Evolutionary conservation across 75 land plant species (phyloP).

Genomic region (Picea sitchensis): DNA sequence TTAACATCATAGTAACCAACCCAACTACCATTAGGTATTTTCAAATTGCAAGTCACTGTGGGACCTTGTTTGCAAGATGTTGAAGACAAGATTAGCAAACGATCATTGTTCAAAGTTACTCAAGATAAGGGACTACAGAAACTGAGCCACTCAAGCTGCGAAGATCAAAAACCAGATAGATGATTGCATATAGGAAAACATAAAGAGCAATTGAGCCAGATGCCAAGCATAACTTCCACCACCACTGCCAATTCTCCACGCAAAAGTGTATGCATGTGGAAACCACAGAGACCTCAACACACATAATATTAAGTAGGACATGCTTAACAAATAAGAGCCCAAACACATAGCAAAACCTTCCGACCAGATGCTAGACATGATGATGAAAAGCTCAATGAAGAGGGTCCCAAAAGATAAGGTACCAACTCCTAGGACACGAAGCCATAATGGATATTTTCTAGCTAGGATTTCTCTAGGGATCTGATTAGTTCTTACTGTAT

Average conservation of each 20-base stretch:
- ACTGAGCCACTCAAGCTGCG: constrained; percentile 80
- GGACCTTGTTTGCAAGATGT: constrained; percentile 46
- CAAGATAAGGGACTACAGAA: constrained; percentile 70
- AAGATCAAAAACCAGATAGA: constrained; percentile 72
- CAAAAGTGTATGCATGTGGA: constrained; percentile 89
- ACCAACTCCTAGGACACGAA: too few species aligned
- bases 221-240: constrained; percentile 74
- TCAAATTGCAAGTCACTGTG: constrained; percentile 79
- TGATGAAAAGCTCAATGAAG: constrained; percentile 87
- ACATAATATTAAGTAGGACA: constrained; percentile 70
- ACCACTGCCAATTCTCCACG: constrained; percentile 65
- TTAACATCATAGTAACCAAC: constrained; percentile 91
- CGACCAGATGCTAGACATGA: constrained; percentile 63
- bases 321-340: too few species aligned
- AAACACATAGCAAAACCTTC: too few species aligned
- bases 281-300: constrained; percentile 83
- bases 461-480: too few species aligned
- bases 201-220: constrained; percentile 79
- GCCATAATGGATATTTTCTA: too few species aligned
- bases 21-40: constrained; percentile 82
- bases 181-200: constrained; percentile 80
- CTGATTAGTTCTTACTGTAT: too few species aligned
- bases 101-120: constrained; percentile 14
- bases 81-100: too few species aligned
- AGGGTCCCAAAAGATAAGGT: too few species aligned